A percentile compares a stretch with the other conserved stretches of the same genome.
phyloP scores from a whole-genome alignment of 257 asterid species.

The Linderniella brevidens region DNA sequence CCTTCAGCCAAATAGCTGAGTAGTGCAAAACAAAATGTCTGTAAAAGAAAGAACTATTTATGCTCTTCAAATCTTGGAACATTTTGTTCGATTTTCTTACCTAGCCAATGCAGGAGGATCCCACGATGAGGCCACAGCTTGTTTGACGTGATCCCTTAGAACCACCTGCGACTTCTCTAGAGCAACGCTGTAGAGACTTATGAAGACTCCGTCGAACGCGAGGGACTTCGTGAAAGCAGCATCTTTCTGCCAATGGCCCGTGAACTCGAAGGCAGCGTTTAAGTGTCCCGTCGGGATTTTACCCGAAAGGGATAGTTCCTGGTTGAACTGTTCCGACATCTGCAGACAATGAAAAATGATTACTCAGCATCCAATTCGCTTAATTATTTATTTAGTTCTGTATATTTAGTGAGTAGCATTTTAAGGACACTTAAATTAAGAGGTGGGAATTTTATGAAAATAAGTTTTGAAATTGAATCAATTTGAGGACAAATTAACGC shows the following conservation, averaged over 20 bases:
- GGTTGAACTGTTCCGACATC: slow-evolving; percentile 92
- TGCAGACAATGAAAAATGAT: slow-evolving; percentile 12
- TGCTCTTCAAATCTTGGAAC: background rate
- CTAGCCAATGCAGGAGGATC: slow-evolving; percentile 73
- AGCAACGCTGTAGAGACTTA: slow-evolving; percentile 58
- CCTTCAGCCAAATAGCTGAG: no score
- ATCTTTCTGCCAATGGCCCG: slow-evolving; percentile 75
- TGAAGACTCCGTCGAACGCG: slow-evolving; percentile 60
- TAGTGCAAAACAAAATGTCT: no score
- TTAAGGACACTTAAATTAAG: no score
- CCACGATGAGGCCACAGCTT: slow-evolving; percentile 73
- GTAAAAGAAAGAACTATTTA: no score
- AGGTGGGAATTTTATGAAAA: no score
- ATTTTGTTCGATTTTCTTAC: slow-evolving; percentile 18
- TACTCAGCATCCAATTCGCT: slow-evolving; percentile 11
- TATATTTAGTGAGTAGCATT: no score
- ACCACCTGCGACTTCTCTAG: slow-evolving; percentile 55
- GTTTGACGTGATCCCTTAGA: slow-evolving; percentile 43
- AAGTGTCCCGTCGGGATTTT: slow-evolving; percentile 76
- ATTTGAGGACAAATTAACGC: no score
- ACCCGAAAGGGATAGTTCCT: slow-evolving; percentile 55
- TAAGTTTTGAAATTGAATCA: no score
- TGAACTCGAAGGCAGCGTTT: slow-evolving; percentile 67
- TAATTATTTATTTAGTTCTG: no score
- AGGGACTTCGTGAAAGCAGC: slow-evolving; percentile 73